Evolutionary conservation across 139 green algal species (phyloP).

Genomic region (Marvania coccoides): DNA sequence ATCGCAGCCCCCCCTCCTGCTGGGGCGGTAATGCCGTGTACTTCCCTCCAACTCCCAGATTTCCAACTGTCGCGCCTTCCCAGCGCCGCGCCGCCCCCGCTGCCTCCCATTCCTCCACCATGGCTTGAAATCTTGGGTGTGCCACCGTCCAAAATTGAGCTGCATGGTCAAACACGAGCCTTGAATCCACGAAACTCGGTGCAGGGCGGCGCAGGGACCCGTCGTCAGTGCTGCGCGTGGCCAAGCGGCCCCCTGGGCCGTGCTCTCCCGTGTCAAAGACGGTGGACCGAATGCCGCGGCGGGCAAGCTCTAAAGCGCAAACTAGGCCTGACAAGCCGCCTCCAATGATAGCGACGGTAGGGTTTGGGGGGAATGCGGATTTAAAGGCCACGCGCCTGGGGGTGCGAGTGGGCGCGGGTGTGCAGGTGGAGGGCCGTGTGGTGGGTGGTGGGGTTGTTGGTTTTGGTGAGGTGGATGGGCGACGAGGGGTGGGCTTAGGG

Average conservation of each 20-base stretch:
- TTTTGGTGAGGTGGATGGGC: too few relatives aligned
- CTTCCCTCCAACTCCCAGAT: conserved; percentile 3
- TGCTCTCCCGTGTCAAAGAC: conserved; percentile 77
- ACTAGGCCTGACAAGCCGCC: conserved; percentile 53
- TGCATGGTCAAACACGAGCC: conserved; percentile 57
- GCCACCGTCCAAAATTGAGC: conserved; percentile 59
- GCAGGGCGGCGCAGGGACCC: conserved; percentile 2
- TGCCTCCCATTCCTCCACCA: conserved; percentile 41
- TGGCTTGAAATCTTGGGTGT: conserved; percentile 1
- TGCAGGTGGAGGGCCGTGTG: too few relatives aligned
- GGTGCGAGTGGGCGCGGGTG: too few relatives aligned
- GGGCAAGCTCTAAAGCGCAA: conserved; percentile 42
- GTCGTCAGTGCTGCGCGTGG: conserved; percentile 38
- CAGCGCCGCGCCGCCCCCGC: conserved; percentile 40
- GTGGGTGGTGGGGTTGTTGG: too few relatives aligned
- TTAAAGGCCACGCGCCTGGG: too few relatives aligned
- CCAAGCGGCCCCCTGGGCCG: conserved; percentile 56
- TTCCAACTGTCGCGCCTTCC: conserved; percentile 35
- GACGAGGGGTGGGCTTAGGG: too few relatives aligned
- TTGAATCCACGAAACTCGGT: not conserved
- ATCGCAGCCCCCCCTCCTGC: conserved; percentile 8
- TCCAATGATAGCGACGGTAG: conserved; percentile 55
- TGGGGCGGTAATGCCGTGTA: conserved; percentile 20
- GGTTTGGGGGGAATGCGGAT: conserved; percentile 18
- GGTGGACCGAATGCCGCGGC: conserved; percentile 23